Evolutionary conservation across 2,329 filamentous ascomycete species (phyloP), one percentile per base, ranked within the genome.

Genomic region (Aureobasidium vineae): DNA sequence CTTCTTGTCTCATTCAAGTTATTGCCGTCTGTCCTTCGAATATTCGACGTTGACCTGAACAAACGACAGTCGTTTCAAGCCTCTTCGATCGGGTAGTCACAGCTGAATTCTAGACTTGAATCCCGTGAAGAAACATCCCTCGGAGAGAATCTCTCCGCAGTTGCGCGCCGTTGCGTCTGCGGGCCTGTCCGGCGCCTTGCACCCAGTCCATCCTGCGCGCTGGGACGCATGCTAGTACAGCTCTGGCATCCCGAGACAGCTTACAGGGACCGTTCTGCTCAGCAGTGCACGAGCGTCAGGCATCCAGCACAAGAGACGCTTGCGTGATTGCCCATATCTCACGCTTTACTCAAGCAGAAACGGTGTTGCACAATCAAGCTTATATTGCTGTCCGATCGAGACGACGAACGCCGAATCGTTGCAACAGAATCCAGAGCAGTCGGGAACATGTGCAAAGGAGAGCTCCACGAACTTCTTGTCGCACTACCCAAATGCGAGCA

Each of bases 111-210:
- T 40, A 49, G 59, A 63, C 26, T 26, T 47, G 41, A 36, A 36
- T 28, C n/a, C 19, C 41, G 16, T 40, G 21, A 49, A 19, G 33
- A 40, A 40, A 50, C 57, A 49, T 38, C 59, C 19, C 45, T 36
- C 33, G 33, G 33, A 6, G 28, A 31, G 10, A 36, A 36, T 13
- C 33, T 63, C 59, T 50, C 59, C 45, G 15, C 59, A 40, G 1
- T 26, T 43, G 33, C 60, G 60, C 60, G 60, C 60, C 60, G 60
- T 63, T 63, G 60, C 60, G 60, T 21, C 31, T n/a, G 47, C 60
- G 60, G 60, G 47, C 60, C 60, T 63, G 23, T 53, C 60, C 47
- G 47, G 36, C 38, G 36, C 36, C 47, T 53, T 53, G 36, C 47
- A 63, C 47, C 10, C 49, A 31, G 47, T 53, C 47, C 60, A 43